phyloP scores from a whole-genome alignment of 352 stramenopile species.

The Globisporangium sylvaticum region DNA sequence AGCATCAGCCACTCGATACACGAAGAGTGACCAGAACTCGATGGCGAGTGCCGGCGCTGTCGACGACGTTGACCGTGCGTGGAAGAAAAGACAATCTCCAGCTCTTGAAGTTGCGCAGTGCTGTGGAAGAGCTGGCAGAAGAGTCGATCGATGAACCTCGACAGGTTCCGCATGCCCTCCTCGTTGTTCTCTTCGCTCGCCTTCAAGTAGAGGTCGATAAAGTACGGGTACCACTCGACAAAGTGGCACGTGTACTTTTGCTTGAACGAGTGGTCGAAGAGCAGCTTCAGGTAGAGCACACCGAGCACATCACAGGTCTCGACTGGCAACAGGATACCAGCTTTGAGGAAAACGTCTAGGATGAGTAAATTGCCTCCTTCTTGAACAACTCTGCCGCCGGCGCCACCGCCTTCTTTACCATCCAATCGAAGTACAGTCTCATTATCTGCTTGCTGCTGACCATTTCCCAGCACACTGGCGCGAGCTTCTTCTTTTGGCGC shows the following conservation, averaged over 20 bases:
- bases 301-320: conserved; percentile 74
- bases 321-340: conserved; percentile 61
- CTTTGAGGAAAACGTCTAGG: conserved; percentile 72
- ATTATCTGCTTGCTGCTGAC: conserved; percentile 16
- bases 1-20: conserved; percentile 65
- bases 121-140: conserved; percentile 87
- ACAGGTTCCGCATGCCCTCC: conserved; percentile 70
- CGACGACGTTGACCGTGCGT: conserved; percentile 3
- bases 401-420: not conserved
- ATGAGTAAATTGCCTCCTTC: conserved; percentile 24
- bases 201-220: conserved; percentile 65
- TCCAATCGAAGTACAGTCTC: not conserved
- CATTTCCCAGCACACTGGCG: not conserved
- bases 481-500: not conserved
- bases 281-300: conserved; percentile 75
- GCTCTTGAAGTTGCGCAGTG: conserved; percentile 62
- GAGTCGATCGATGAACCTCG: conserved; percentile 75
- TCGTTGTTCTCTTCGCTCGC: conserved; percentile 72
- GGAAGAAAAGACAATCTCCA: conserved; percentile 44
- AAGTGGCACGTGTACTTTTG: conserved; percentile 79
- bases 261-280: conserved; percentile 83
- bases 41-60: conserved; percentile 1
- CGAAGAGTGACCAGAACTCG: conserved; percentile 14
- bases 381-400: not conserved
- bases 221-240: conserved; percentile 77